A percentile compares a stretch with the other conserved stretches of the same genome.
Evolutionary conservation across 1,284 basidiomycete species (phyloP).

Genomic region (Cryptococcus hybrid): DNA sequence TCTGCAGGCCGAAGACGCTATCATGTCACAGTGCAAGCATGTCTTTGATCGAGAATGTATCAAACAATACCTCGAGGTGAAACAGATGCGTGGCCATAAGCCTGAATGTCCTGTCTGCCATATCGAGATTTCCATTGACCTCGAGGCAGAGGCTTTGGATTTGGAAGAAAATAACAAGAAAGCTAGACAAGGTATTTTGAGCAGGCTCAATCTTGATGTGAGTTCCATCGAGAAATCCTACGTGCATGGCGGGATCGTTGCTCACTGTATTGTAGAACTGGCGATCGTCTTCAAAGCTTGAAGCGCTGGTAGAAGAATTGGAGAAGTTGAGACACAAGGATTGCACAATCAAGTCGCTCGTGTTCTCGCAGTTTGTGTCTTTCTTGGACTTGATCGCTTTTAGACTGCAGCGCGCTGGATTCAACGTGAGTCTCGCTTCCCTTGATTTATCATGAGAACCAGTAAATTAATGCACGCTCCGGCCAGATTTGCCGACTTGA

Average conservation of each 20-base stretch:
- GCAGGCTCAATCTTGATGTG: conserved; percentile 77
- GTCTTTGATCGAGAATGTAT: conserved; percentile 89
- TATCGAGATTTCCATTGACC: conserved; percentile 86
- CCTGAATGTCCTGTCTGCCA: conserved; percentile 97
- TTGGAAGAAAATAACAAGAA: conserved; percentile 61
- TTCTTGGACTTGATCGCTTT: conserved; percentile 80
- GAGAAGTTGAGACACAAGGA: conserved; percentile 79
- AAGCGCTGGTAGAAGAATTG: conserved; percentile 93
- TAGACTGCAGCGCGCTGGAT: conserved; percentile 86
- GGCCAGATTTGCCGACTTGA: conserved; percentile 84
- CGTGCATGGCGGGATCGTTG: neutral
- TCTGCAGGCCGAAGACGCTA: conserved; percentile 77
- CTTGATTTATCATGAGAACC: neutral
- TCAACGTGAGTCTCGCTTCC: conserved; percentile 59
- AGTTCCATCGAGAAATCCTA: conserved; percentile 9
- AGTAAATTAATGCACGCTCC: neutral
- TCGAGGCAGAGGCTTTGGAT: conserved; percentile 90
- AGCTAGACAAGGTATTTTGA: conserved; percentile 86
- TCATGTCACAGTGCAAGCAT: conserved; percentile 75
- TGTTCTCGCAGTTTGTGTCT: conserved; percentile 57
- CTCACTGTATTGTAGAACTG: conserved; percentile 57
- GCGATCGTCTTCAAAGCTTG: conserved; percentile 95
- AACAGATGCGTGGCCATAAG: conserved; percentile 60
- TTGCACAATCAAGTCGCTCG: conserved; percentile 91
- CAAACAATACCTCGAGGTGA: conserved; percentile 77